These are phyloP conservation scores for Juglanconis juglandina DNA, from an alignment of 2,329 filamentous ascomycete genomes.

Conservation along the genomic window DNA sequence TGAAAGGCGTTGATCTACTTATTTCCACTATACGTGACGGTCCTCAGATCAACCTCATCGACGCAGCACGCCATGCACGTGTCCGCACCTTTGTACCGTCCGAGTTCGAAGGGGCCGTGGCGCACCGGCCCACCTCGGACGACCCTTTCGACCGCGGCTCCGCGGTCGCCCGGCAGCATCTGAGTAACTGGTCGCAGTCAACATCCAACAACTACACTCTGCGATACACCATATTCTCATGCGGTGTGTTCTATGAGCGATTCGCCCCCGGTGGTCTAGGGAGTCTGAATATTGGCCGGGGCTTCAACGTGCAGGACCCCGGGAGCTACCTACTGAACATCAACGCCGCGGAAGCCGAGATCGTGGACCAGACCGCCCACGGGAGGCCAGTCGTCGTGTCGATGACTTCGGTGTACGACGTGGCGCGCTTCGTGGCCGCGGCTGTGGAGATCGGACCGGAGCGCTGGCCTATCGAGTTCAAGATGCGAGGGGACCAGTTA, in stretches of 20 bases:
- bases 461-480: constrained; percentile 66
- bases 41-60: constrained; percentile 69
- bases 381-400: constrained; percentile 55
- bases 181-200: constrained; percentile 49
- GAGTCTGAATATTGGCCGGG: constrained; percentile 54
- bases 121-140: constrained; percentile 44
- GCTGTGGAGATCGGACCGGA: constrained; percentile 59
- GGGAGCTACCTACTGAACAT: constrained; percentile 67
- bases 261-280: constrained; percentile 67
- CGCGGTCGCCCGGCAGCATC: constrained; percentile 50
- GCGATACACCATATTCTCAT: constrained; percentile 68
- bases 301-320: constrained; percentile 51
- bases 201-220: constrained; percentile 39
- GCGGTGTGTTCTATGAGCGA: constrained; percentile 72
- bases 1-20: constrained; percentile 70
- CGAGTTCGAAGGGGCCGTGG: constrained; percentile 67
- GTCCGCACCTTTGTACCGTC: constrained; percentile 71
- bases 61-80: constrained; percentile 61
- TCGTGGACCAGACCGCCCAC: constrained; percentile 52
- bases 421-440: constrained; percentile 68
- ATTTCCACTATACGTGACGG: constrained; percentile 69
- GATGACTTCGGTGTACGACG: constrained; percentile 67
- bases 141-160: constrained; percentile 62
- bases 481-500: constrained; percentile 65
- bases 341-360: constrained; percentile 53